Conservation (phyloP, 345 rosid species). For the Balakata baccata region DNA sequence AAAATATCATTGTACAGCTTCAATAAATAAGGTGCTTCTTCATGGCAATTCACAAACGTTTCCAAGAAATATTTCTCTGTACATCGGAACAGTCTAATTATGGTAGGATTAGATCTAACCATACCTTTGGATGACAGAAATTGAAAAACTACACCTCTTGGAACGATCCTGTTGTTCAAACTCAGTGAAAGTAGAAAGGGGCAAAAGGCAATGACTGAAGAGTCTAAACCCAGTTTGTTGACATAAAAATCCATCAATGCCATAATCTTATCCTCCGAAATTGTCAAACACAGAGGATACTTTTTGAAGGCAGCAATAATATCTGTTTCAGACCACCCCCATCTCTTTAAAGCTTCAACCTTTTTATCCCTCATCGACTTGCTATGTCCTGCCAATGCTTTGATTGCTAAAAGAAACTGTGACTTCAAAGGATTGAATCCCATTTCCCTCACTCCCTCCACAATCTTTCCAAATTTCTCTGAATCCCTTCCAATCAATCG, state of each 20-base stretch:
- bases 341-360: slow-evolving; percentile 34
- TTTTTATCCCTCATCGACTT: slow-evolving; percentile 39
- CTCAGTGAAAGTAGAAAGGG: no score
- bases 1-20: no score
- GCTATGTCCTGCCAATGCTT: slow-evolving; percentile 28
- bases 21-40: background rate
- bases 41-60: background rate
- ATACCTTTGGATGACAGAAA: background rate
- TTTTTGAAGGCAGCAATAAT: slow-evolving; percentile 40
- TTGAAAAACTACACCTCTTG: slow-evolving; percentile 12
- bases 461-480: background rate
- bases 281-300: slow-evolving; percentile 40
- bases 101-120: background rate
- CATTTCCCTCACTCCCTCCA: slow-evolving; percentile 37
- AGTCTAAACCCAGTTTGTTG: slow-evolving; percentile 35
- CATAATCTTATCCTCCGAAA: slow-evolving; percentile 40
- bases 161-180: slow-evolving; percentile 39
- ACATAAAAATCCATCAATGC: slow-evolving; percentile 43
- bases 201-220: no score
- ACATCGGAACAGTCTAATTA: background rate
- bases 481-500: background rate
- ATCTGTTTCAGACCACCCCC: slow-evolving; percentile 50
- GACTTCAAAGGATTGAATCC: slow-evolving; percentile 42
- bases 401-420: slow-evolving; percentile 39
- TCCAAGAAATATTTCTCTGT: background rate